These are phyloP conservation scores for Paraglomus brasilianum DNA, from an alignment of 192 early-diverging fungal genomes.

Conservation along the genomic window DNA sequence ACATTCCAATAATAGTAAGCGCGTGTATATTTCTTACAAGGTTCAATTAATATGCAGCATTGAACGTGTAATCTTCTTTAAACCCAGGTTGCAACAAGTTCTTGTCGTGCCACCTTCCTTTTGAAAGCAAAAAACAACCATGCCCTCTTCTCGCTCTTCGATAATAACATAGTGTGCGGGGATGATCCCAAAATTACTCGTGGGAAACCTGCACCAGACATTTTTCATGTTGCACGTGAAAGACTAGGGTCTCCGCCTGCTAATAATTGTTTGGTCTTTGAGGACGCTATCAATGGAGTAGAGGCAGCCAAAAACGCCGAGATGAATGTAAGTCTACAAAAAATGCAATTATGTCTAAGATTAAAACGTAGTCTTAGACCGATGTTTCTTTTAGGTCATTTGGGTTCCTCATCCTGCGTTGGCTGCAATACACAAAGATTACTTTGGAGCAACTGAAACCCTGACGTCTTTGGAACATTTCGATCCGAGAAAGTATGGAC, in stretches of 20 bases:
- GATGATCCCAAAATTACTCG: slow-evolving; percentile 77
- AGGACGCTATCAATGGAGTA: slow-evolving; percentile 84
- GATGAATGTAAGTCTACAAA: slow-evolving; percentile 59
- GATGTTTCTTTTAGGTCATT: slow-evolving; percentile 37
- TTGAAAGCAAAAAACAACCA: slow-evolving; percentile 72
- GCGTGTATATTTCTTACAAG: not conserved
- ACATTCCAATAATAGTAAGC: slow-evolving; percentile 27
- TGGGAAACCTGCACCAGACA: slow-evolving; percentile 91
- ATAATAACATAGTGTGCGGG: slow-evolving; percentile 79
- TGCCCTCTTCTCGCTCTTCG: slow-evolving; percentile 78
- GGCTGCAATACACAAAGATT: slow-evolving; percentile 39
- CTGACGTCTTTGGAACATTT: slow-evolving; percentile 66
- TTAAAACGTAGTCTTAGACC: slow-evolving; percentile 5
- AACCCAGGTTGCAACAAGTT: slow-evolving; percentile 74
- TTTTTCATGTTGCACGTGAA: slow-evolving; percentile 63
- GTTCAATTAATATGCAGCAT: not conserved
- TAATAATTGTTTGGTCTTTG: slow-evolving; percentile 85
- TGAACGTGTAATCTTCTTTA: not conserved
- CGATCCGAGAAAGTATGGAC: slow-evolving; percentile 61
- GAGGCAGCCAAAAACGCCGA: slow-evolving; percentile 76
- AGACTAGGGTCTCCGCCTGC: slow-evolving; percentile 49
- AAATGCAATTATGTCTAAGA: not conserved
- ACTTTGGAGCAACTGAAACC: slow-evolving; percentile 54
- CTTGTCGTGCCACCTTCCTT: slow-evolving; percentile 68
- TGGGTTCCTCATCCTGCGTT: slow-evolving; percentile 86